A percentile compares a stretch with the other conserved stretches of the same genome.
These are phyloP conservation scores for Russula emetica DNA, from an alignment of 768 basidiomycete species.

Conservation along the genomic window DNA sequence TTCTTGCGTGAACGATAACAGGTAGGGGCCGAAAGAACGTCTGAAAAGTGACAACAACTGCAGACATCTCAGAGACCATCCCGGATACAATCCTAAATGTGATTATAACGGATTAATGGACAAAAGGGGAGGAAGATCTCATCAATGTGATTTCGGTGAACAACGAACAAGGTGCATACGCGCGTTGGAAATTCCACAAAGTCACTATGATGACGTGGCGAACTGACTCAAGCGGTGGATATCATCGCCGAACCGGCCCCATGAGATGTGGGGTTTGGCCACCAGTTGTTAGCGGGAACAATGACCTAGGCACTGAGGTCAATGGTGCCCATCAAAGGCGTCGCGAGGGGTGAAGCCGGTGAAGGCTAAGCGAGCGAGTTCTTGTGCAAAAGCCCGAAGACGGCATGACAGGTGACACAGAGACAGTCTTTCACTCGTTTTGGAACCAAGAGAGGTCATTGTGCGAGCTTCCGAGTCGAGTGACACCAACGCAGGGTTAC, in stretches of 20 bases:
- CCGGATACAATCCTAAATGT: neutral
- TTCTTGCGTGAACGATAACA: neutral
- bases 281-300: neutral
- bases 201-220: conserved; percentile 17
- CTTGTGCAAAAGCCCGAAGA: neutral
- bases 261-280: conserved; percentile 2
- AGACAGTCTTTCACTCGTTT: neutral
- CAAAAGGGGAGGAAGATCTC: neutral
- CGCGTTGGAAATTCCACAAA: neutral
- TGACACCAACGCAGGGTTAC: neutral
- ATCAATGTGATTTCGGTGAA: conserved; percentile 1
- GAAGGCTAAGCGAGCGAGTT: neutral
- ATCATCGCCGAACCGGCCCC: neutral
- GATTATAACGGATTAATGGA: neutral
- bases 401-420: neutral
- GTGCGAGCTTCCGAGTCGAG: neutral
- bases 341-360: neutral
- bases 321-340: neutral
- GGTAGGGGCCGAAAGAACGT: neutral
- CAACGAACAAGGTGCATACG: neutral
- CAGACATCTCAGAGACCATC: neutral
- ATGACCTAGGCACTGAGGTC: neutral
- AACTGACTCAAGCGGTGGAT: neutral
- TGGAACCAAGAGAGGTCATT: neutral
- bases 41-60: neutral